phyloP scores from a whole-genome alignment of 139 green algal species.

The Astrephomene gubernaculifera region DNA sequence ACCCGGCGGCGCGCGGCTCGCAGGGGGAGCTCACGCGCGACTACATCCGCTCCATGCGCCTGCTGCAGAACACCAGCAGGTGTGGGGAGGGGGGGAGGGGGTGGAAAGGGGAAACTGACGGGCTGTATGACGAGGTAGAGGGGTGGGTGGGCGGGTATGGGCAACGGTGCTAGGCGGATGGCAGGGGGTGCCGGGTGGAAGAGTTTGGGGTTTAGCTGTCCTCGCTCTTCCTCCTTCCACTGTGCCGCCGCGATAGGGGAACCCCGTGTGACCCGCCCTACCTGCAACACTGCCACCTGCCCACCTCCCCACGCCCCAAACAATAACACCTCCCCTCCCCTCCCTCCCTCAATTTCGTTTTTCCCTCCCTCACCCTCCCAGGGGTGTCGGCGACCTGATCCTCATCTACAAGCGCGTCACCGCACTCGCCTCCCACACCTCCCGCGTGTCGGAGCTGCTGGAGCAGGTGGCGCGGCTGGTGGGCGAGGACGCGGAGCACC shows the following conservation, averaged over 20 bases:
- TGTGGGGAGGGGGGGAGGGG: slow-evolving; percentile 25
- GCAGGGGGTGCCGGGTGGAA: too few relatives aligned
- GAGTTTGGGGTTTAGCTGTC: too few relatives aligned
- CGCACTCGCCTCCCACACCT: slow-evolving; percentile 88
- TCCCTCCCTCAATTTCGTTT: background rate
- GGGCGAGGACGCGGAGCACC: slow-evolving; percentile 73
- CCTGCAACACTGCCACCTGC: too few relatives aligned
- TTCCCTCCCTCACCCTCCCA: slow-evolving; percentile 27
- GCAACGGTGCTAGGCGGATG: too few relatives aligned
- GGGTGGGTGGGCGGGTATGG: too few relatives aligned
- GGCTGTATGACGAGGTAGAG: too few relatives aligned
- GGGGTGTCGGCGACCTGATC: slow-evolving; percentile 93
- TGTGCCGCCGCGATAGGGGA: too few relatives aligned
- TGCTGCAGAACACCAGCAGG: slow-evolving; percentile 89
- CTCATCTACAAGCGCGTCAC: slow-evolving; percentile 97
- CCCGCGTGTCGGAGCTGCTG: slow-evolving; percentile 91
- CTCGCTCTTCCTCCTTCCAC: too few relatives aligned
- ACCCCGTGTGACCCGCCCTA: too few relatives aligned
- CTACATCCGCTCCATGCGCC: slow-evolving; percentile 89
- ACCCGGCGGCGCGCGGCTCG: slow-evolving; percentile 29
- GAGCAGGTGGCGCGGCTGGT: slow-evolving; percentile 82
- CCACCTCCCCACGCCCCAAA: too few relatives aligned
- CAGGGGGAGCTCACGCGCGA: slow-evolving; percentile 72
- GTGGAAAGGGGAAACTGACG: background rate
- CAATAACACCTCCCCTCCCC: background rate